phyloP scores from a whole-genome alignment of 805 yeast genomes.

The Diddensiella transvaalensis region DNA sequence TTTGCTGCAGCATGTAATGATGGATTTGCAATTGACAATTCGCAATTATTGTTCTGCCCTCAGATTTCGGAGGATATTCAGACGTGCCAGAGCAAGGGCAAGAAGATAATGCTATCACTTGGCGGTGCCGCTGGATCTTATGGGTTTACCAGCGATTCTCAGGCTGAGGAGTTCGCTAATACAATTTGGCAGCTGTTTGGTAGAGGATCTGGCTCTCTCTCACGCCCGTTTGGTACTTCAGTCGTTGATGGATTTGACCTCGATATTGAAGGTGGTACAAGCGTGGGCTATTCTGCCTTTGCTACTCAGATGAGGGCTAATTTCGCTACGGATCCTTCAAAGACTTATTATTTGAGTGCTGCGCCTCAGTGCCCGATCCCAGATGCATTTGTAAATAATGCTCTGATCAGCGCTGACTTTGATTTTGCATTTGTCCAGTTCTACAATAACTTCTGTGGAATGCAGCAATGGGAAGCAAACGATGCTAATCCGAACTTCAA shows the following conservation, averaged over 20 bases:
- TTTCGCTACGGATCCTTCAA: slow-evolving; percentile 29
- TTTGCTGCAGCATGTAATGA: slow-evolving; percentile 51
- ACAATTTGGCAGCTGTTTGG: slow-evolving; percentile 48
- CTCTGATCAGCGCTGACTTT: slow-evolving; percentile 42
- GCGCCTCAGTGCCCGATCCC: slow-evolving; percentile 70
- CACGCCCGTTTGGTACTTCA: slow-evolving; percentile 50
- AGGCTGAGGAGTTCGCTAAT: slow-evolving; percentile 46
- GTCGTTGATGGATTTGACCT: slow-evolving; percentile 67
- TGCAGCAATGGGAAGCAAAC: slow-evolving; percentile 23
- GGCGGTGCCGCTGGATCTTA: slow-evolving; percentile 50
- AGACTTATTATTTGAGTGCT: slow-evolving; percentile 53
- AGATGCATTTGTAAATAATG: slow-evolving; percentile 45
- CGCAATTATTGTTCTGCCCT: slow-evolving; percentile 43
- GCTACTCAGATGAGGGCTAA: slow-evolving; percentile 33
- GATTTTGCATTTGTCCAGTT: slow-evolving; percentile 65
- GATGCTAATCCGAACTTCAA: slow-evolving; percentile 35
- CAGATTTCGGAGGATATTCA: slow-evolving; percentile 55
- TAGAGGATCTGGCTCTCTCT: slow-evolving; percentile 34
- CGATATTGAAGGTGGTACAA: slow-evolving; percentile 49
- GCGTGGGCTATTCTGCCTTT: slow-evolving; percentile 50
- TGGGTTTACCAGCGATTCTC: slow-evolving; percentile 45
- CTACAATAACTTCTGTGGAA: slow-evolving; percentile 54
- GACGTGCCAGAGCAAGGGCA: slow-evolving; percentile 69
- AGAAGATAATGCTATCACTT: slow-evolving; percentile 67
- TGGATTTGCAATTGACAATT: slow-evolving; percentile 30